Percentiles rank a stretch among this genome's conserved stretches.
Evolutionary conservation across 306 rosid species (phyloP).

Genomic region (Arachis hypogaea): DNA sequence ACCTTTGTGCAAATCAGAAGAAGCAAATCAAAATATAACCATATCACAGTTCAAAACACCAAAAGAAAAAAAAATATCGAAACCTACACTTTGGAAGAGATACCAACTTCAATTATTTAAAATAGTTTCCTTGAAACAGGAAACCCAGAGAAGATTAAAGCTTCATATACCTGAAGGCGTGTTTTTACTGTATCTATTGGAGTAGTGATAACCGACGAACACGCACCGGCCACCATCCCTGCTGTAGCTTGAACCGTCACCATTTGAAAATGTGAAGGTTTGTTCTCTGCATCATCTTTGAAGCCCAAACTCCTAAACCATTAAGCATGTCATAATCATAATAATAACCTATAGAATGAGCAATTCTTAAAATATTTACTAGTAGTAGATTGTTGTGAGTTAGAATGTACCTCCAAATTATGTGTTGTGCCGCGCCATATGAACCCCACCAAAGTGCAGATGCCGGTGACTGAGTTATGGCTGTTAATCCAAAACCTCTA

Average conservation of each 20-base stretch:
- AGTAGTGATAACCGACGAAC: constrained; percentile 78
- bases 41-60: constrained; percentile 20
- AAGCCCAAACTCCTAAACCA: constrained; percentile 67
- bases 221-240: constrained; percentile 86
- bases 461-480: constrained; percentile 76
- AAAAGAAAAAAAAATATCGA: not conserved
- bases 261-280: constrained; percentile 79
- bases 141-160: constrained; percentile 8
- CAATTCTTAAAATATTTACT: not conserved
- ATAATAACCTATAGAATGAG: not conserved
- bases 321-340: constrained; percentile 22
- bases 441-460: constrained; percentile 98
- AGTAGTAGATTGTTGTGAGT: not conserved
- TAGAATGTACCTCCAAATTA: constrained; percentile 74
- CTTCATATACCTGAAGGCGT: constrained; percentile 72
- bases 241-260: constrained; percentile 82
- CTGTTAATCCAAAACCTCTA: constrained; percentile 86
- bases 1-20: constrained; percentile 55
- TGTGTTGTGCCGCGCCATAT: constrained; percentile 85
- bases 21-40: constrained; percentile 25
- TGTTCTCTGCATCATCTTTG: constrained; percentile 57
- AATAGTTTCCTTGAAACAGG: not conserved
- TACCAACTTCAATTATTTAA: constrained; percentile 9
- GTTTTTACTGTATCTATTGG: constrained; percentile 92
- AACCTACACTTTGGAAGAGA: not conserved